Evolutionary conservation across 2,329 filamentous ascomycete species (phyloP).

Genomic region (Hortaea werneckii): DNA sequence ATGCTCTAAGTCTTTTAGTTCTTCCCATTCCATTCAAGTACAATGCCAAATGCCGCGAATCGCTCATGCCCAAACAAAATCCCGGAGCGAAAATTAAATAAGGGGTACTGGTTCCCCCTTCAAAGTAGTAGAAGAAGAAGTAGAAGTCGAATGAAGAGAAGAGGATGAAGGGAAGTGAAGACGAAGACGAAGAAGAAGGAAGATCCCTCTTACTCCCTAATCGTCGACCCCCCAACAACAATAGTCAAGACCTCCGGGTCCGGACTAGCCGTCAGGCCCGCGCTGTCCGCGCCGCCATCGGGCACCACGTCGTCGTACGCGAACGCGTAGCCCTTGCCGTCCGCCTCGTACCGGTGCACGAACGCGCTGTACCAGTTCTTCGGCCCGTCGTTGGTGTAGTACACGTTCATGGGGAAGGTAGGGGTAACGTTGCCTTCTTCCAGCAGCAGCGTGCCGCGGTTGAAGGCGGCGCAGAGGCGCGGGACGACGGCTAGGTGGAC

Average conservation of each 20-base stretch:
- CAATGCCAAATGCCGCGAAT: too few species aligned
- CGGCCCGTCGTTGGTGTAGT: slow-evolving; percentile 31
- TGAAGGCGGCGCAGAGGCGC: slow-evolving; percentile 66
- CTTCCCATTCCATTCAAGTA: too few species aligned
- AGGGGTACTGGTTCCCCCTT: too few species aligned
- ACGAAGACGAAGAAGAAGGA: too few species aligned
- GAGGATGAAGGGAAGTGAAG: too few species aligned
- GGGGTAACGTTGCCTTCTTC: slow-evolving; percentile 40
- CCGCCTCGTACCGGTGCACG: slow-evolving; percentile 49
- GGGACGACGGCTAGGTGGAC: slow-evolving; percentile 53
- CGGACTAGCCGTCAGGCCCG: not conserved
- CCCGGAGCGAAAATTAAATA: too few species aligned
- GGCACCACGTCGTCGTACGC: slow-evolving; percentile 61
- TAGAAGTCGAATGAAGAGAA: not conserved
- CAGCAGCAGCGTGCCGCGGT: slow-evolving; percentile 57
- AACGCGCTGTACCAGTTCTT: slow-evolving; percentile 48
- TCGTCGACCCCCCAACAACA: slow-evolving; percentile 1
- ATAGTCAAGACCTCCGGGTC: not conserved
- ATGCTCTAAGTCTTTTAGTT: too few species aligned
- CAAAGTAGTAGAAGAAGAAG: not conserved
- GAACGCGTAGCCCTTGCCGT: slow-evolving; percentile 56
- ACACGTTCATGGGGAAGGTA: slow-evolving; percentile 25
- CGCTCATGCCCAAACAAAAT: too few species aligned
- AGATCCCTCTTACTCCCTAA: too few species aligned
- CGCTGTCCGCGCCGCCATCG: slow-evolving; percentile 11